Evolutionary conservation across 495 filamentous ascomycete species (phyloP).

Genomic region (Aspergillus saccharolyticus): DNA sequence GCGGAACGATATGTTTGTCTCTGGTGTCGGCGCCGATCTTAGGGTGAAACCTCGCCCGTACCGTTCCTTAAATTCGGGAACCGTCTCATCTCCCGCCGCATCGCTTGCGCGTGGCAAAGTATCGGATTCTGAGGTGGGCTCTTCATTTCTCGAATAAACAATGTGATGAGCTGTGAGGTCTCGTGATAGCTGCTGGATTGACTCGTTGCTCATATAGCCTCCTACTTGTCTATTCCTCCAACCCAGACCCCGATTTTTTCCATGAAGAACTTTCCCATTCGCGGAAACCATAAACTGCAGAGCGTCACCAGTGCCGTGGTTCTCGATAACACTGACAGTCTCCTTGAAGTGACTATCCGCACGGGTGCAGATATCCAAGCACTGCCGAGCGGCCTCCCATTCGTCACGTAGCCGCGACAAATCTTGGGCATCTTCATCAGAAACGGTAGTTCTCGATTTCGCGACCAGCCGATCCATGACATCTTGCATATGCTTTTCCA

Average conservation of each 20-base stretch:
- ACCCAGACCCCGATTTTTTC: slow-evolving; percentile 34
- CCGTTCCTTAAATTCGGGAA: slow-evolving; percentile 27
- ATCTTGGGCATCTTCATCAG: slow-evolving; percentile 30
- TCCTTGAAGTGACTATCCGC: slow-evolving; percentile 30
- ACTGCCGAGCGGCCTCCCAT: slow-evolving; percentile 35
- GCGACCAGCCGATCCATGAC: slow-evolving; percentile 28
- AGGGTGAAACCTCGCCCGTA: slow-evolving; percentile 29
- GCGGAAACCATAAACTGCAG: slow-evolving; percentile 42
- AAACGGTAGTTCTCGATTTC: slow-evolving; percentile 26
- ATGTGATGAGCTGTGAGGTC: slow-evolving; percentile 24
- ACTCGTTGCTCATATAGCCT: slow-evolving; percentile 33
- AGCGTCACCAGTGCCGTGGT: slow-evolving; percentile 34
- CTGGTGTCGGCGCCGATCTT: slow-evolving; percentile 1
- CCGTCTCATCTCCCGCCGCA: slow-evolving; percentile 3
- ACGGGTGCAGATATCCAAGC: slow-evolving; percentile 34
- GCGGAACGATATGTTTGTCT: too few relatives aligned
- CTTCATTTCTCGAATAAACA: slow-evolving; percentile 4
- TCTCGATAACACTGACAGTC: slow-evolving; percentile 32
- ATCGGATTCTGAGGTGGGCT: slow-evolving; percentile 11
- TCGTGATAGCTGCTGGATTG: slow-evolving; percentile 35
- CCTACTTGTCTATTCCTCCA: slow-evolving; percentile 40
- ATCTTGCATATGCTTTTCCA: slow-evolving; percentile 32
- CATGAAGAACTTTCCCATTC: slow-evolving; percentile 29
- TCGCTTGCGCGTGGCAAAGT: slow-evolving; percentile 5
- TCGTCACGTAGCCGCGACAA: slow-evolving; percentile 32